These are phyloP conservation scores for Boletus subparvulus DNA, from an alignment of 768 basidiomycete genomes.

Conservation along the genomic window DNA sequence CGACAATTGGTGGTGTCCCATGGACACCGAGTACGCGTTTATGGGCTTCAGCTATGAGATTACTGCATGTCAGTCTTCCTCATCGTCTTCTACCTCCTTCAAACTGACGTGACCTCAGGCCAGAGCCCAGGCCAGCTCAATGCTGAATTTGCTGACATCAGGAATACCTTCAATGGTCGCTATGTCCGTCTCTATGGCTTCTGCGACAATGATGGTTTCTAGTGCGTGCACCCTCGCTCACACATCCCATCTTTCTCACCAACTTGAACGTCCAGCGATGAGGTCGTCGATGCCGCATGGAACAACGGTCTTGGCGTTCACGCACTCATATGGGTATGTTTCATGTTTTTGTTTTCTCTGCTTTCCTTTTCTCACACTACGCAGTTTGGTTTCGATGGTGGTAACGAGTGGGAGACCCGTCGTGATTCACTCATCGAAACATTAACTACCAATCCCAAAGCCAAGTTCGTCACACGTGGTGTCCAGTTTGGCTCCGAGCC, in stretches of 20 bases:
- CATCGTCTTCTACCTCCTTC: neutral
- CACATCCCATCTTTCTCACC: constrained; percentile 15
- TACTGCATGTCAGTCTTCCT: constrained; percentile 49
- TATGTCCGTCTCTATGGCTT: constrained; percentile 56
- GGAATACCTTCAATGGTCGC: constrained; percentile 55
- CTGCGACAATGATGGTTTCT: constrained; percentile 41
- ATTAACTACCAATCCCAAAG: constrained; percentile 59
- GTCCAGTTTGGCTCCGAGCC: constrained; percentile 76
- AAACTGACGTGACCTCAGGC: constrained; percentile 38
- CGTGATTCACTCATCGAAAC: constrained; percentile 51
- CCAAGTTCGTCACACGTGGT: constrained; percentile 61
- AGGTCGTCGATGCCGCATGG: constrained; percentile 70
- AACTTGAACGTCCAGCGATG: constrained; percentile 38
- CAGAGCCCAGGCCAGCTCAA: constrained; percentile 52
- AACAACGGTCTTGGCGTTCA: constrained; percentile 66
- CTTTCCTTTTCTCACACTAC: neutral
- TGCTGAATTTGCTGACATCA: constrained; percentile 60
- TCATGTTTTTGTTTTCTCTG: neutral
- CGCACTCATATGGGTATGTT: constrained; percentile 66
- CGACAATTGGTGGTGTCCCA: constrained; percentile 64
- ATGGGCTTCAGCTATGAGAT: constrained; percentile 78
- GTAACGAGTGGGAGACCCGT: constrained; percentile 51
- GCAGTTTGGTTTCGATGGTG: constrained; percentile 40
- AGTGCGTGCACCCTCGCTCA: constrained; percentile 23
- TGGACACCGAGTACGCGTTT: constrained; percentile 67